Conservation (phyloP, 495 filamentous ascomycete genomes). For the Podospora tetraspora region DNA sequence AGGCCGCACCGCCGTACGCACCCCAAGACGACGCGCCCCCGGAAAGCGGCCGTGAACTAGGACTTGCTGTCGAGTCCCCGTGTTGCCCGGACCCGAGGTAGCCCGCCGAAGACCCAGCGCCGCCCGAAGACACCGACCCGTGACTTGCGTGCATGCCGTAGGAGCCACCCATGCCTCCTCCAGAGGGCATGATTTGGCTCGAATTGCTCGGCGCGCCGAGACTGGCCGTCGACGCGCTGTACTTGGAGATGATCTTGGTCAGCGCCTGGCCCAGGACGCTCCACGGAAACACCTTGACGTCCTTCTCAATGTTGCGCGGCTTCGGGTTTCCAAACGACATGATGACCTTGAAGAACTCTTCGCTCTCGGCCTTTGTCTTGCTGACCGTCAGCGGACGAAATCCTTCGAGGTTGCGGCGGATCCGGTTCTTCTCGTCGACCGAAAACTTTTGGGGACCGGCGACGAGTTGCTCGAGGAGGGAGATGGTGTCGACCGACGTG, state of each 20-base stretch:
- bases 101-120: constrained; percentile 12
- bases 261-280: constrained; percentile 72
- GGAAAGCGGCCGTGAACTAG: constrained; percentile 37
- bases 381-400: constrained; percentile 87
- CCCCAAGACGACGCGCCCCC: constrained; percentile 35
- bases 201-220: constrained; percentile 25
- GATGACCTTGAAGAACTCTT: constrained; percentile 97
- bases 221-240: constrained; percentile 42
- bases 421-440: constrained; percentile 96
- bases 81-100: constrained; percentile 34
- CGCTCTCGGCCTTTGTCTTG: constrained; percentile 83
- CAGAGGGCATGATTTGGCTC: constrained; percentile 37
- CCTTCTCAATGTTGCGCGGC: constrained; percentile 96
- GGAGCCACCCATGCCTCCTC: not conserved
- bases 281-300: constrained; percentile 98
- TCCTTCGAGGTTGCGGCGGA: constrained; percentile 88
- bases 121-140: constrained; percentile 19
- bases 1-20: constrained; percentile 26
- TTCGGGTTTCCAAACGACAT: constrained; percentile 96
- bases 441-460: constrained; percentile 66
- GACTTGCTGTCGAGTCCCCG: constrained; percentile 38
- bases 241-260: constrained; percentile 98
- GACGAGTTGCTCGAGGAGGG: constrained; percentile 81
- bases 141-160: constrained; percentile 24
- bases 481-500: constrained; percentile 95